Evolutionary conservation across 805 yeast genomes (phyloP), one percentile per base, ranked within the genome.

Genomic region (Komagataella kurtzmanii): DNA sequence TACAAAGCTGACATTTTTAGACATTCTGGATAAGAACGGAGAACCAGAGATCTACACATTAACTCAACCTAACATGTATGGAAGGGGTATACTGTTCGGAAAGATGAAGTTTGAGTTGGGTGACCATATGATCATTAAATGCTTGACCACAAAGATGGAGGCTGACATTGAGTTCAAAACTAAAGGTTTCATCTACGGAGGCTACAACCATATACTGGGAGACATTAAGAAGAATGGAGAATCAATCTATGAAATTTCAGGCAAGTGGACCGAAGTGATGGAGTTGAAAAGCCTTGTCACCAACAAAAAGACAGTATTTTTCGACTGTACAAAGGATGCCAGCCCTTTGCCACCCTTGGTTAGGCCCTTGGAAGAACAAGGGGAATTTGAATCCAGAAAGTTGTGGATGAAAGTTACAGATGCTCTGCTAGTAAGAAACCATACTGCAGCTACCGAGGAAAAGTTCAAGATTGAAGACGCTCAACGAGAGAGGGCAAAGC

Each of bases 41-140:
- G 55, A 57, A 44, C 75, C 79, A 5, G 99, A 91, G 64, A 72
- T 73, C 51, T 93, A 89, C 67, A 77, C 83, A 8, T 71, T 93
- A 63, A 83, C 89, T n/a, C 98, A 93, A 66, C 99, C 99, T 54
- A 93, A 93, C 64, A 81, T 91, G 71, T 93, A 93, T 59, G 96
- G 95, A 7, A 76, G 98, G 58, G 97, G 97, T 51, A 87, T 93
- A 46, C 68, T 93, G 23, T 85, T 93, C 61, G 99, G 99, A 24
- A 85, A 83, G 56, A 76, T 93, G 72, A 85, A 83, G 67, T 82
- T 85, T 53, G 99, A 93, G 65, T 68, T 93, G 54, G 98, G 99
- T 24, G 99, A 93, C 65, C 95, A 85, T 62, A 79, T 95, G 80
- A 58, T 75, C n/a, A 73, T 93, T 52, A 78, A 76, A 58, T 85